These are phyloP conservation scores for Fusarium temperatum DNA, from an alignment of 2,329 filamentous ascomycete genomes.

Conservation along the genomic window DNA sequence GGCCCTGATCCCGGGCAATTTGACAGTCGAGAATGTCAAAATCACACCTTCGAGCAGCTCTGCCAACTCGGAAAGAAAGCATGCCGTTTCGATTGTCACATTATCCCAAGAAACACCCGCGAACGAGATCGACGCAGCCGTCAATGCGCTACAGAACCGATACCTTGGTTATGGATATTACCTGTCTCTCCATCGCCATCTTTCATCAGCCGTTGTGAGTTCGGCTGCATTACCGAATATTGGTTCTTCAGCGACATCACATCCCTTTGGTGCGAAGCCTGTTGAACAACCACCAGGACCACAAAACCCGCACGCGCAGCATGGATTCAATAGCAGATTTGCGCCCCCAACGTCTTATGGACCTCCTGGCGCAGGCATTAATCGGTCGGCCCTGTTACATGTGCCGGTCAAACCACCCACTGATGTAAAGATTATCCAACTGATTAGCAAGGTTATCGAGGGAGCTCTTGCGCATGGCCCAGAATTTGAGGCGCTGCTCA, in stretches of 20 bases:
- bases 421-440: slow-evolving; percentile 79
- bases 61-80: slow-evolving; percentile 70
- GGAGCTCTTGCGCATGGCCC: slow-evolving; percentile 80
- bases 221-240: slow-evolving; percentile 49
- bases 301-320: slow-evolving; percentile 52
- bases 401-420: slow-evolving; percentile 79
- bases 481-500: slow-evolving; percentile 90
- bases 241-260: slow-evolving; percentile 56
- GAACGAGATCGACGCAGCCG: slow-evolving; percentile 82
- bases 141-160: slow-evolving; percentile 80
- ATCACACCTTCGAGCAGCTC: slow-evolving; percentile 67
- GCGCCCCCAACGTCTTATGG: slow-evolving; percentile 79
- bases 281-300: slow-evolving; percentile 56
- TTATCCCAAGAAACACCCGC: slow-evolving; percentile 82
- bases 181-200: slow-evolving; percentile 80
- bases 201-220: slow-evolving; percentile 76
- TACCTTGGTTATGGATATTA: slow-evolving; percentile 89
- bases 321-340: slow-evolving; percentile 67
- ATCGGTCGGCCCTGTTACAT: slow-evolving; percentile 62
- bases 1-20: slow-evolving; percentile 64
- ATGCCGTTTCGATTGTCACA: slow-evolving; percentile 80
- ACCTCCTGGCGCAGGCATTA: slow-evolving; percentile 52
- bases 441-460: slow-evolving; percentile 91
- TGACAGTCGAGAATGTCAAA: slow-evolving; percentile 78
- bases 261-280: slow-evolving; percentile 82